Evolutionary conservation across 179 eudicot genomes (phyloP), one percentile per base, ranked within the genome.

Genomic region (Beta lomatogona): DNA sequence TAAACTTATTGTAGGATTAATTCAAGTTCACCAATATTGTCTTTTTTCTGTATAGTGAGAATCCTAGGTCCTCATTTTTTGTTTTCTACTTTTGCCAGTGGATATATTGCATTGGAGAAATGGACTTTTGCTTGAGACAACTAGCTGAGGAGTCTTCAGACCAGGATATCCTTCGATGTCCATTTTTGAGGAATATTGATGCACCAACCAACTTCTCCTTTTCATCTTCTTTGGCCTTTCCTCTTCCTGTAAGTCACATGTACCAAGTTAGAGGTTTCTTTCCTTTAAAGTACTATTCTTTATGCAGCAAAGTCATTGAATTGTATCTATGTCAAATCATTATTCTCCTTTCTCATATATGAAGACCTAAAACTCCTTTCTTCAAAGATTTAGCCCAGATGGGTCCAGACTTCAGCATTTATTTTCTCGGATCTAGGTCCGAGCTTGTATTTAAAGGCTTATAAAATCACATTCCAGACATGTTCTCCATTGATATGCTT

Each of bases 101-200:
- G 73, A 79, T 86, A 83, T 84, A 81, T 72, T 71, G 78, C 67
- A 13, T 71, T 60, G 65, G 59, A 84, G 60, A 83, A 78, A 93
- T 95, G 97, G 92, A 91, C 52, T 87, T 83, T 75, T 86, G 92
- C 87, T 86, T 88, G 77, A 83, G 88, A 80, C 88, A 86, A 52
- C 60, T 76, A 74, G 75, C 85, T 22, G 92, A 87, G 79, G 90
- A 89, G 77, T 88, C 87, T 65, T 90, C 87, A 61, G 85, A 88
- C 63, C 88, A 85, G 60, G 93, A 88, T 74, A 83, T 92, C 80
- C 63, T 70, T 31, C 92, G 86, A 82, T 95, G 99, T 71, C 99
- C 98, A 48, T 95, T 95, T 85, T 82, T 95, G 88, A 90, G 91
- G 85, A 95, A 95, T 82, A 94, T 95, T 76, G 89, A 93, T 86